A percentile compares a stretch with the other conserved stretches of the same genome.
These are phyloP conservation scores for Saccharomyces hybrid DNA, from an alignment of 1,139 yeast genomes.

Conservation along the genomic window DNA sequence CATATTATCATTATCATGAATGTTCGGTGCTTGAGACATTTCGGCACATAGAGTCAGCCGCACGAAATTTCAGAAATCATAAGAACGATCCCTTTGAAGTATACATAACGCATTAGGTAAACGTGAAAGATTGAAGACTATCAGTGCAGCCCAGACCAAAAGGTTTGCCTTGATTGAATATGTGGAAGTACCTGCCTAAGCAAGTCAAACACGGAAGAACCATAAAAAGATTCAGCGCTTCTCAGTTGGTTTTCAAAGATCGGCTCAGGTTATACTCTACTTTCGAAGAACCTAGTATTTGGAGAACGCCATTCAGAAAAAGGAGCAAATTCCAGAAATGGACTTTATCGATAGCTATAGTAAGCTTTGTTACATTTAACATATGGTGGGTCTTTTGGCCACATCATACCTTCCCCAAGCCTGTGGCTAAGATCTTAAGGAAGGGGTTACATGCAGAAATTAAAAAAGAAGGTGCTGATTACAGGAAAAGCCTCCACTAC, in stretches of 20 bases:
- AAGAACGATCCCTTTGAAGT: neutral
- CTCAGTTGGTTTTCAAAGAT: neutral
- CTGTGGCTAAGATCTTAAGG: conserved; percentile 56
- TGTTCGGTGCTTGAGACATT: too few relatives aligned
- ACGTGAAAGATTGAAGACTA: neutral
- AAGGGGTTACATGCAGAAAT: conserved; percentile 81
- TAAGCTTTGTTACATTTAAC: conserved; percentile 25
- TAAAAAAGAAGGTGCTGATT: conserved; percentile 52
- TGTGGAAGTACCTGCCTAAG: neutral
- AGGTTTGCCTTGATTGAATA: neutral
- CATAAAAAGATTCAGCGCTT: neutral
- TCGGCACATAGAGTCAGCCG: neutral
- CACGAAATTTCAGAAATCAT: neutral
- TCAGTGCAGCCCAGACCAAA: neutral
- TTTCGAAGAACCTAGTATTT: neutral
- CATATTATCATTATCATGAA: too few relatives aligned
- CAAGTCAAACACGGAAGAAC: neutral
- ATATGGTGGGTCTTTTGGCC: conserved; percentile 57
- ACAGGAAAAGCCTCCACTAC: conserved; percentile 56
- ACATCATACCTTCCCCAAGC: conserved; percentile 43
- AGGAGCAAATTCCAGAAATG: neutral
- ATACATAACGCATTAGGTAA: neutral
- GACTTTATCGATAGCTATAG: conserved; percentile 13
- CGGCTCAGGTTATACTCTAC: neutral
- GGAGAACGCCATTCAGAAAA: neutral